Base-by-base conservation (phyloP, 768 basidiomycete genomes). In the Omphalotus guepiniiformis region DNA sequence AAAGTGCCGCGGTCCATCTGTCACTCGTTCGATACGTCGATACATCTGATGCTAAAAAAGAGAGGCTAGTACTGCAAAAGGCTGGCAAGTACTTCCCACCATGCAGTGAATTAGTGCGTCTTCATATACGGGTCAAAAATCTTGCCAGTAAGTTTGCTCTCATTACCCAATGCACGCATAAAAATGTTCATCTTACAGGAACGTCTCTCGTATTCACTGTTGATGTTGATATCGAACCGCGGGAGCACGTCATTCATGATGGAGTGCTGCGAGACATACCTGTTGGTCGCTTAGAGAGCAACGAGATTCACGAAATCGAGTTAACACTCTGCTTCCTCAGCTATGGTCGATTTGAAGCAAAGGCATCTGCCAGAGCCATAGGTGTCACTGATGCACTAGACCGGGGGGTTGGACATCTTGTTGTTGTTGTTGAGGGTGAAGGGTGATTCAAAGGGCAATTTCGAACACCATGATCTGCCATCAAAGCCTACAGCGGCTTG, bases 241-340 rank as follows among this genome's bases (percentile, higher is more conserved):
- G 70, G 12, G 79, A 85, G 45, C 75, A 87, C 54, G 63, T 90
- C 48, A 66, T 92, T 11, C 75, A 76, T 53, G 87, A 93, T 61
- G 90, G 91, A 2, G 64, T 76, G 13, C 65, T 79, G 21, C 69
- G 70, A 7, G 78, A 84, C 41, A 69, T 90, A 21, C 71, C 81
- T 2, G 52, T 93, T 3, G 88, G 88, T 3, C 69, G 70, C n/a
- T 59, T 94, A 40, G 71, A 71, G 36, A 63, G 64, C 18, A 84
- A 81, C 1, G 75, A 78, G 51, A 71, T 74, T 12, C 65, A 67
- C 27, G 70, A 74, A 28, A 55, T 82, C 4, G 74, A 81, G 37
- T 67, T 77, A 1, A 74, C 82, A 1, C 51, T 93, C 11, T 87
- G 84, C 56, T 90, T 94, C 63, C 74, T 93, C 16, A 74, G 86